Evolutionary conservation across 768 basidiomycete species (phyloP), one percentile per base, ranked within the genome.

Genomic region (Xerocomus brunneocitrinus): DNA sequence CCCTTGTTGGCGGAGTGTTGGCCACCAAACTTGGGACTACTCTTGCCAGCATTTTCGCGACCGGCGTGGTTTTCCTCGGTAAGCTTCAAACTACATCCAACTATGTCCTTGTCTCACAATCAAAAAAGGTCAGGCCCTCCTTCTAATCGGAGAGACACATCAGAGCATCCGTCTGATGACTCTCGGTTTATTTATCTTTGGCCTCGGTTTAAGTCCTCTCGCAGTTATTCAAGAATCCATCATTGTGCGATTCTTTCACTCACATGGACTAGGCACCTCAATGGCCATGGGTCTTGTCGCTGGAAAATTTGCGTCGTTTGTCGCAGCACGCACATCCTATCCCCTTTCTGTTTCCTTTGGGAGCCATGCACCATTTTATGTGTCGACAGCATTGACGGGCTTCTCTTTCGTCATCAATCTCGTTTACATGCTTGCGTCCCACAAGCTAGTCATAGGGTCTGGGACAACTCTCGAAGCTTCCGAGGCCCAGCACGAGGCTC

Each of bases 161-260:
- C 76, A 75, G 24, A 78, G 75, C 61, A 75, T 91, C n/a, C 79
- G 79, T 12, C 49, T 84, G 25, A 90, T 91, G 87, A 78, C 83
- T 3, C 61, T 86, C 22, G 91, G 90, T 2, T 74, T 92, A 53
- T 90, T 90, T 59, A 70, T 90, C 40, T 91, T 88, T 61, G 91
- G 90, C 7, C 72, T 91, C 3, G 90, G 89, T 3, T 76, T 89
- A 41, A 85, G 86, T 58, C 91, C 91, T 0, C 73, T 93, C 6
- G 83, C 89, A 1, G 90, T 93, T 7, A 83, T 87, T 1, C 91
- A 88, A 71, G 90, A 92, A 67, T 85, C 85, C 6, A 90, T 91
- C 58, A 88, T 92, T 48, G 85, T 90, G 40, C 84, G 85, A 25
- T 88, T 88, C 71, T 91, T 90, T 74, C 81, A 79, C 57, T 79